These are phyloP conservation scores for Magnolia sinica DNA, from an alignment of 164 flowering plant species.

Conservation along the genomic window DNA sequence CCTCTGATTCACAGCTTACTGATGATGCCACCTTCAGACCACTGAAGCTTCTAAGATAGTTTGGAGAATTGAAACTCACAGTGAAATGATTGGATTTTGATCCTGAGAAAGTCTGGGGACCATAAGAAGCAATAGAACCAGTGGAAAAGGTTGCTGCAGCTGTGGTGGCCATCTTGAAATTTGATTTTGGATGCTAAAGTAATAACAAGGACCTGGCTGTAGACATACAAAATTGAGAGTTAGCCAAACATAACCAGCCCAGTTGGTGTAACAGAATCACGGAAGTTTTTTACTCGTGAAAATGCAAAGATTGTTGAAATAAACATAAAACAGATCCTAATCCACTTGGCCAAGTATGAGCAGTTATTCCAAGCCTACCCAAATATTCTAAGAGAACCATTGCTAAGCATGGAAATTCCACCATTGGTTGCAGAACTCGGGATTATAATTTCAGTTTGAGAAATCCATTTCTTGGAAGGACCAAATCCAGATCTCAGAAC, in stretches of 20 bases:
- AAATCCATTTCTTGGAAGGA: no score
- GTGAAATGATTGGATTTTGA: conserved; percentile 1
- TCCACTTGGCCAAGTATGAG: no score
- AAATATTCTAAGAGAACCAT: no score
- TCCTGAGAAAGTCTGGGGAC: conserved; percentile 1
- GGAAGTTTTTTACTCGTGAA: no score
- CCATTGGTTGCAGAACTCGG: no score
- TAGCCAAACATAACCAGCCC: neutral
- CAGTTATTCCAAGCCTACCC: no score
- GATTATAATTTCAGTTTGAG: no score
- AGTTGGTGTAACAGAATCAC: neutral
- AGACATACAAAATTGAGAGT: neutral
- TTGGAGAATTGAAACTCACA: conserved; percentile 2
- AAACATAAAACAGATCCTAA: no score
- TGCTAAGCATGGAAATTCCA: no score
- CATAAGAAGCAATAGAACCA: neutral
- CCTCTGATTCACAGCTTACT: conserved; percentile 3
- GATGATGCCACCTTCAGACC: conserved; percentile 7
- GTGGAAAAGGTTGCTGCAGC: neutral
- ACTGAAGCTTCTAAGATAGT: conserved; percentile 3
- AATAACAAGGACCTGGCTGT: neutral
- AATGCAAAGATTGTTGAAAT: no score
- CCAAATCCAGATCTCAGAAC: no score
- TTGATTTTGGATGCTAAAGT: neutral
- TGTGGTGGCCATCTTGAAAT: neutral